These are phyloP conservation scores for Diplocarpon mali DNA, from an alignment of 2,329 filamentous ascomycete genomes.

Conservation along the genomic window DNA sequence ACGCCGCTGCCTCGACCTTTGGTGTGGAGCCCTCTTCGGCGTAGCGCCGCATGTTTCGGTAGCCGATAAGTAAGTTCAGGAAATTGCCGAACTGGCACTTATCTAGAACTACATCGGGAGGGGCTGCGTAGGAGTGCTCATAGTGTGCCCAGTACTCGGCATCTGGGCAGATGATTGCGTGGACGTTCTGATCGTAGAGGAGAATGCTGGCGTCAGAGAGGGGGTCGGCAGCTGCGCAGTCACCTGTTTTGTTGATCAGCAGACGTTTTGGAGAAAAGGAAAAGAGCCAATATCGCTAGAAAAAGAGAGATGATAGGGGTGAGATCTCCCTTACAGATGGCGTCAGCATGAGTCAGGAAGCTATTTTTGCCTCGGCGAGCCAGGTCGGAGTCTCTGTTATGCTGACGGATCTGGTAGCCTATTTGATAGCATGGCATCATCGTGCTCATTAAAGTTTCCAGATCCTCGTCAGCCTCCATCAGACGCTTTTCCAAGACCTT, in stretches of 20 bases:
- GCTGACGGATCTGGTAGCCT: conserved; percentile 1
- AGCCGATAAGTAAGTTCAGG: not conserved
- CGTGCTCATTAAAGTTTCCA: not conserved
- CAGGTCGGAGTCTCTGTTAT: not conserved
- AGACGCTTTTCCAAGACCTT: not conserved
- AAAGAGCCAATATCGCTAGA: not conserved
- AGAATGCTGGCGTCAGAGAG: conserved; percentile 2
- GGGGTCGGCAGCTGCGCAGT: conserved; percentile 1
- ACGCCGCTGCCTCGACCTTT: not conserved
- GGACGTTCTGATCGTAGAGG: not conserved
- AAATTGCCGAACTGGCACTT: not conserved
- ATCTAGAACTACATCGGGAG: not conserved
- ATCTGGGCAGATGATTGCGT: not conserved
- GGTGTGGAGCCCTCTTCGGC: not conserved
- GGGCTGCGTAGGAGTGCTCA: not conserved
- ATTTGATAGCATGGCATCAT: conserved; percentile 1
- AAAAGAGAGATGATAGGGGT: not conserved
- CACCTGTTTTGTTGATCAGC: not conserved
- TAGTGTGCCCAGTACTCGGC: not conserved
- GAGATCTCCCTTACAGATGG: not conserved
- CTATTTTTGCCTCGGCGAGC: not conserved
- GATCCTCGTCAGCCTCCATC: not conserved
- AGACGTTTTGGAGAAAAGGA: not conserved
- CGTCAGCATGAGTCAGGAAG: not conserved
- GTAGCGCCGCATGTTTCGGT: conserved; percentile 1